A percentile compares a stretch with the other conserved stretches of the same genome.
Evolutionary conservation across 768 basidiomycete genomes (phyloP).

Genomic region (Ramaria sp.): DNA sequence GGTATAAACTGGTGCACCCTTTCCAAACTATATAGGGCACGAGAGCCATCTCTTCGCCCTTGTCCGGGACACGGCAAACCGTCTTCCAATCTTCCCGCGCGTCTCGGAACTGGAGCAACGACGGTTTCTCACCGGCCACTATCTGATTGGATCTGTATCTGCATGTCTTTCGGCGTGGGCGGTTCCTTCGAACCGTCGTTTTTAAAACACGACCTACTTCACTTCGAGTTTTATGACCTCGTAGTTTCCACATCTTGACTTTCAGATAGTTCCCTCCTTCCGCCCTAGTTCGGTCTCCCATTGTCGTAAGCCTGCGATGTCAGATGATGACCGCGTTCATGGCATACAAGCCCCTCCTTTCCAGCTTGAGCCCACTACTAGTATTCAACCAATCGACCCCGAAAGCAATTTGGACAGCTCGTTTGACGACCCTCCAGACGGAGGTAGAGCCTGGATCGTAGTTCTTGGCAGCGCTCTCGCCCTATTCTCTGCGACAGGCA

Average conservation of each 20-base stretch:
- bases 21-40: not conserved
- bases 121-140: not conserved
- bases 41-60: not conserved
- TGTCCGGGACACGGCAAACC: not conserved
- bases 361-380: not conserved
- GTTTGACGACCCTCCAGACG: not conserved
- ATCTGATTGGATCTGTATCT: not conserved
- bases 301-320: no score
- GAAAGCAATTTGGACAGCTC: not conserved
- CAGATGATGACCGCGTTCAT: not conserved
- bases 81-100: constrained; percentile 8
- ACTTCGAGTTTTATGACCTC: not conserved
- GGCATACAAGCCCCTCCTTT: not conserved
- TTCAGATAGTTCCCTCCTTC: not conserved
- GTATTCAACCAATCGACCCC: not conserved
- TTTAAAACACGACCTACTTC: not conserved
- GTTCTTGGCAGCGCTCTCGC: constrained; percentile 6
- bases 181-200: not conserved
- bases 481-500: constrained; percentile 5
- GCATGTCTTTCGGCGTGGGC: not conserved
- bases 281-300: not conserved
- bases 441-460: constrained; percentile 3
- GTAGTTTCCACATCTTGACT: not conserved
- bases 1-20: no score
- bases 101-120: constrained; percentile 4